phyloP scores from a whole-genome alignment of 1,139 yeast species.

The Meyerozyma smithsonii region DNA sequence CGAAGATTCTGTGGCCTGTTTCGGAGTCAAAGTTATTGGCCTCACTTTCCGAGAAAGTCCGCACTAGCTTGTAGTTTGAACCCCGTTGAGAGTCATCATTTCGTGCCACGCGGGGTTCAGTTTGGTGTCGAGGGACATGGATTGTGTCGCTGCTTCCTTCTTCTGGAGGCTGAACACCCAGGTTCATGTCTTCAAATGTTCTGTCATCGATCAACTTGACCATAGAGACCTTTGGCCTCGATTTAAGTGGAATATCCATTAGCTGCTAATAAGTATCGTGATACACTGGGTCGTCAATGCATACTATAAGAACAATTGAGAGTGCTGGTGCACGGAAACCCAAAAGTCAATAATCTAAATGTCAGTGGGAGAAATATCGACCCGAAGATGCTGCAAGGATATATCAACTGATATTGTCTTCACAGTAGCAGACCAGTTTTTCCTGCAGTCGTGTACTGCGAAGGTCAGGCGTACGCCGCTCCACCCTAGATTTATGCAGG shows the following conservation, averaged over 20 bases:
- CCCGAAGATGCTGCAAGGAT: too few species aligned
- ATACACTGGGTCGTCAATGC: not conserved
- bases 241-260: slow-evolving; percentile 43
- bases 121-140: slow-evolving; percentile 2
- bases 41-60: slow-evolving; percentile 56
- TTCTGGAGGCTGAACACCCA: slow-evolving; percentile 5
- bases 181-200: slow-evolving; percentile 13
- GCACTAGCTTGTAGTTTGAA: slow-evolving; percentile 25
- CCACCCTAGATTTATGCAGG: not conserved
- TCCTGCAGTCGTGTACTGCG: not conserved
- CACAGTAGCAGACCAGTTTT: not conserved
- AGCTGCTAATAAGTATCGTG: not conserved
- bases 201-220: slow-evolving; percentile 29
- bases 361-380: too few species aligned
- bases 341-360: not conserved
- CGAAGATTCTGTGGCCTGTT: slow-evolving; percentile 46
- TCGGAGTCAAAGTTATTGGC: slow-evolving; percentile 47
- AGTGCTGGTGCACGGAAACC: not conserved
- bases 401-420: not conserved
- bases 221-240: slow-evolving; percentile 39
- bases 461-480: not conserved
- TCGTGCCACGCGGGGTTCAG: slow-evolving; percentile 3
- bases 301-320: not conserved
- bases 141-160: slow-evolving; percentile 4
- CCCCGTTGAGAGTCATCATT: slow-evolving; percentile 3